phyloP scores from a whole-genome alignment of 2,329 filamentous ascomycete genomes.

The Botrytis porri region DNA sequence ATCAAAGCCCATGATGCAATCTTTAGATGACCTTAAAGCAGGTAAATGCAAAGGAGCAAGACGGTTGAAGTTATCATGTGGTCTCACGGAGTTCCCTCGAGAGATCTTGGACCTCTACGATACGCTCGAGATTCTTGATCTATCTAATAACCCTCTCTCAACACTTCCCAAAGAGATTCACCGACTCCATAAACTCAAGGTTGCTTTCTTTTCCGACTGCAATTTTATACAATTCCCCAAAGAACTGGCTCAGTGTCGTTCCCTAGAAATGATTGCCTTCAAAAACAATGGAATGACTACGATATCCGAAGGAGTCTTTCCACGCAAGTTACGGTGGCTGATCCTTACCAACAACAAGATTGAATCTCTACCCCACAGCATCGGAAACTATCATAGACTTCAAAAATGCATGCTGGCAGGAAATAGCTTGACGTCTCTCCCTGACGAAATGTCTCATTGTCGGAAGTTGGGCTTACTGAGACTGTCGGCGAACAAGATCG shows the following conservation, averaged over 20 bases:
- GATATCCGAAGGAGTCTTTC: conserved; percentile 44
- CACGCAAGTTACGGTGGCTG: conserved; percentile 46
- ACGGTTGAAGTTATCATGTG: conserved; percentile 33
- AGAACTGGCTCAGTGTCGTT: conserved; percentile 43
- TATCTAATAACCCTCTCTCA: conserved; percentile 46
- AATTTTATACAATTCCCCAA: conserved; percentile 44
- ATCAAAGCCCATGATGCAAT: conserved; percentile 26
- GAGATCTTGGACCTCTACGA: conserved; percentile 44
- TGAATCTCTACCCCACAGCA: conserved; percentile 41
- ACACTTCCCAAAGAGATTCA: conserved; percentile 42
- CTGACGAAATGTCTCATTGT: conserved; percentile 45
- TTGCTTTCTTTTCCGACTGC: conserved; percentile 48
- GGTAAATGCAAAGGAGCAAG: conserved; percentile 33
- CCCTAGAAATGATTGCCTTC: conserved; percentile 50
- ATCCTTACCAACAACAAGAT: conserved; percentile 49
- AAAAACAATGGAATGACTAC: conserved; percentile 46
- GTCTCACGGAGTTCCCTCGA: conserved; percentile 39
- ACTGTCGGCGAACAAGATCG: conserved; percentile 44
- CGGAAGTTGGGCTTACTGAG: conserved; percentile 45
- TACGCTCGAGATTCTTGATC: conserved; percentile 47
- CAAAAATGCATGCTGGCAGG: conserved; percentile 51
- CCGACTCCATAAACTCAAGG: conserved; percentile 44
- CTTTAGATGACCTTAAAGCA: conserved; percentile 27
- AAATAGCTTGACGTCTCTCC: conserved; percentile 43
- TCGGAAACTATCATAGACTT: conserved; percentile 44